Percentiles rank a stretch among this genome's conserved stretches.
Evolutionary conservation across 805 yeast species (phyloP).

Genomic region (Ogataea saltuana): DNA sequence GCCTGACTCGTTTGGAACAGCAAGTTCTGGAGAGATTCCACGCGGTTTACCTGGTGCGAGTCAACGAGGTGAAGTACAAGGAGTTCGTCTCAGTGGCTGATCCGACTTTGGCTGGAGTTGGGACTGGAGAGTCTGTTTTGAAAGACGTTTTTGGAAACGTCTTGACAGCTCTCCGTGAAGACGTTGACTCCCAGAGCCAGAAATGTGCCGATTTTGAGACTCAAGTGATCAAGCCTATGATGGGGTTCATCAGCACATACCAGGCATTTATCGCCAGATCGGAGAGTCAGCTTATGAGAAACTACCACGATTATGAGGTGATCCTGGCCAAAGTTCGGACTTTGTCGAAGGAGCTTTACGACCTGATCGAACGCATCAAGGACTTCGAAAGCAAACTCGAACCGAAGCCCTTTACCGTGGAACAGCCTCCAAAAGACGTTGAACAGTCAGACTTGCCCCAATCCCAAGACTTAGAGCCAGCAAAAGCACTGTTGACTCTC

Average conservation of each 20-base stretch:
- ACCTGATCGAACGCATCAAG: slow-evolving; percentile 4
- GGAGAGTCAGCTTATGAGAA: slow-evolving; percentile 1
- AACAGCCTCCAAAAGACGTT: neutral
- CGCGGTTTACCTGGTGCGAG: slow-evolving; percentile 3
- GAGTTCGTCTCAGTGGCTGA: slow-evolving; percentile 7
- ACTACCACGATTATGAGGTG: slow-evolving; percentile 8
- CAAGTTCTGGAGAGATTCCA: slow-evolving; percentile 7
- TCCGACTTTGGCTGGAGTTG: slow-evolving; percentile 1
- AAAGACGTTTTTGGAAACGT: neutral
- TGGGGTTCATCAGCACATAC: slow-evolving; percentile 9
- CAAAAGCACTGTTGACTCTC: slow-evolving; percentile 5
- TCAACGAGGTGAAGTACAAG: slow-evolving; percentile 2
- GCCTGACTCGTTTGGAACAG: slow-evolving; percentile 10
- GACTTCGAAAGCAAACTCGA: slow-evolving; percentile 8
- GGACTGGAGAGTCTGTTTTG: neutral
- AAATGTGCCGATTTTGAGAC: slow-evolving; percentile 6
- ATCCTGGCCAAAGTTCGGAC: slow-evolving; percentile 2
- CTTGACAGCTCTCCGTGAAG: slow-evolving; percentile 1
- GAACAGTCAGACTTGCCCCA: neutral
- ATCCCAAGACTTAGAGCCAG: too few species aligned
- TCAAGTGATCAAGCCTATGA: slow-evolving; percentile 10
- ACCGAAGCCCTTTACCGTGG: neutral
- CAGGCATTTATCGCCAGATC: slow-evolving; percentile 11
- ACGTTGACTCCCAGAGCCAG: slow-evolving; percentile 3
- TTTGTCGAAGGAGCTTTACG: slow-evolving; percentile 11